phyloP scores from a whole-genome alignment of 352 stramenopile species.

The Salisapilia sapeloensis region DNA sequence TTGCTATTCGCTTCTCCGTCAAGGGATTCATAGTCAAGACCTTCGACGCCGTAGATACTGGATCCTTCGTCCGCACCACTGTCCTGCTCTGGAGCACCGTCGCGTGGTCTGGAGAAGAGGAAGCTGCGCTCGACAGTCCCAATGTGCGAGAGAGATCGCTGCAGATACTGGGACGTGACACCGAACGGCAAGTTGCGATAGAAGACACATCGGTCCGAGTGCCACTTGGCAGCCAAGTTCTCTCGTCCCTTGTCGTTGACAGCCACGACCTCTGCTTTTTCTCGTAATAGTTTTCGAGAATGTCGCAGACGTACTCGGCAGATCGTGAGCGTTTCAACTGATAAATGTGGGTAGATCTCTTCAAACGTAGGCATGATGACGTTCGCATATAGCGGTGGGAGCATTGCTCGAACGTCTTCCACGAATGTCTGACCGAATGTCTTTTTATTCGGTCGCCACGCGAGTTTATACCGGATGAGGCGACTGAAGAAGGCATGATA shows the following conservation, averaged over 20 bases:
- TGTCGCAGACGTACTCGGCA: constrained; percentile 66
- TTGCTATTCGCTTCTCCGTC: constrained; percentile 9
- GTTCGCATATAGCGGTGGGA: constrained; percentile 30
- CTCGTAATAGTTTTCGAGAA: constrained; percentile 40
- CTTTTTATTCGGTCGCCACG: constrained; percentile 55
- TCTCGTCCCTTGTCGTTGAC: constrained; percentile 20
- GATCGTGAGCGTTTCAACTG: constrained; percentile 74
- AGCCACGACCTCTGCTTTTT: constrained; percentile 18
- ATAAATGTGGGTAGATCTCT: constrained; percentile 56
- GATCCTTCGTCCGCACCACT: constrained; percentile 5
- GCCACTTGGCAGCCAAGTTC: constrained; percentile 23
- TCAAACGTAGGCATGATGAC: constrained; percentile 70
- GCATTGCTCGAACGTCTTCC: constrained; percentile 43
- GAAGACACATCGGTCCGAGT: constrained; percentile 39
- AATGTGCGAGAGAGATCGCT: constrained; percentile 40
- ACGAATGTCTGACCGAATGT: constrained; percentile 73
- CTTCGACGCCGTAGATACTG: constrained; percentile 3
- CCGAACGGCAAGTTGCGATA: constrained; percentile 62
- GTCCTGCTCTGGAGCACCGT: constrained; percentile 28
- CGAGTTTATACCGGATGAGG: constrained; percentile 78
- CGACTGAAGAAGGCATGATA: constrained; percentile 81
- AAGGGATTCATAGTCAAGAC: constrained; percentile 2
- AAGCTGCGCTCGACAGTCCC: constrained; percentile 50
- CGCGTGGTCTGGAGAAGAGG: constrained; percentile 45
- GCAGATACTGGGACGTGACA: constrained; percentile 46